Percentiles rank a stretch among this genome's conserved stretches.
These are phyloP conservation scores for Leccinum longicurvipes DNA, from an alignment of 768 basidiomycete species.

Conservation along the genomic window DNA sequence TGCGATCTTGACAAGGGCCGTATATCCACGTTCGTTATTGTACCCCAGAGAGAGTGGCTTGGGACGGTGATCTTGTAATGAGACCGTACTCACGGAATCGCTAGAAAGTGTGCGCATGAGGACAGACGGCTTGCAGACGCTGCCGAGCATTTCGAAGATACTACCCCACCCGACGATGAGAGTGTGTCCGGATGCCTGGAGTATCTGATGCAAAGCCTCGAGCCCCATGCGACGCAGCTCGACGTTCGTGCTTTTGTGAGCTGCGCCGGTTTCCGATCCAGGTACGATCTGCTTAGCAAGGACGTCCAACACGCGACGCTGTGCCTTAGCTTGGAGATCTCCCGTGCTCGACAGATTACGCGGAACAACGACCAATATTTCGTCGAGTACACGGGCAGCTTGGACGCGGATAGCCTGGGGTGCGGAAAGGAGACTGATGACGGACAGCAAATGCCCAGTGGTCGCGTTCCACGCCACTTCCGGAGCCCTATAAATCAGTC, in stretches of 20 bases:
- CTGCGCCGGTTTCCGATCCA: constrained; percentile 35
- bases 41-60: constrained; percentile 52
- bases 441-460: constrained; percentile 73
- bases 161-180: constrained; percentile 90
- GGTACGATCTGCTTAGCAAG: constrained; percentile 75
- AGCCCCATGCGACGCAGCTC: constrained; percentile 87
- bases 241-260: constrained; percentile 48
- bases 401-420: constrained; percentile 82
- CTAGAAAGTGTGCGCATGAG: constrained; percentile 35
- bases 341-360: constrained; percentile 60
- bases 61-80: constrained; percentile 37
- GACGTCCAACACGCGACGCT: constrained; percentile 81
- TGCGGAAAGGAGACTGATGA: constrained; percentile 66
- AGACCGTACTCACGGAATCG: constrained; percentile 43
- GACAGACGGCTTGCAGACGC: constrained; percentile 67
- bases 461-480: constrained; percentile 83
- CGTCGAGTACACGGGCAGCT: constrained; percentile 83
- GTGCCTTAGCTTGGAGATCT: constrained; percentile 66
- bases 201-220: constrained; percentile 84
- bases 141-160: constrained; percentile 89
- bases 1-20: constrained; percentile 80
- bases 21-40: constrained; percentile 66
- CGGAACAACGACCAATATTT: constrained; percentile 75
- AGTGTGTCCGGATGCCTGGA: constrained; percentile 90
- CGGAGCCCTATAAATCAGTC: constrained; percentile 79